Conservation (phyloP, 2,329 filamentous ascomycete genomes). For the Ophiostoma triangulosporum region DNA sequence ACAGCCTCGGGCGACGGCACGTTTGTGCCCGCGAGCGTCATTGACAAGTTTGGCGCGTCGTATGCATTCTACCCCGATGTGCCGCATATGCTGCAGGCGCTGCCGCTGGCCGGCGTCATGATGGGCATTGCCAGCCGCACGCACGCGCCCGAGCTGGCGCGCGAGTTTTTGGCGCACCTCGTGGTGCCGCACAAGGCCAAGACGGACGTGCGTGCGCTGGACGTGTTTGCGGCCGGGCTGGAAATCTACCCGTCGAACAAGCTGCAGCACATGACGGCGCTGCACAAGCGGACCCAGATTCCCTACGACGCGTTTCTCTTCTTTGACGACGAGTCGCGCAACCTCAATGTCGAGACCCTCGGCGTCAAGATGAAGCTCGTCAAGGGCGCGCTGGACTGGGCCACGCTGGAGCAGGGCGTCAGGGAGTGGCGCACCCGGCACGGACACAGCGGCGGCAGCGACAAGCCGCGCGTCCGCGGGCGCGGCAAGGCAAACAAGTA, state of each 20-base stretch:
- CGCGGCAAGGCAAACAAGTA: background rate
- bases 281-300: conserved; percentile 59
- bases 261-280: conserved; percentile 65
- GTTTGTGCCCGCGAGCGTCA: conserved; percentile 16
- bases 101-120: conserved; percentile 31
- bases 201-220: conserved; percentile 28
- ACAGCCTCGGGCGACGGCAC: conserved; percentile 28
- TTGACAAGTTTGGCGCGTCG: conserved; percentile 47
- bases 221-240: conserved; percentile 45
- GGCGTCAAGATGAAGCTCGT: conserved; percentile 80
- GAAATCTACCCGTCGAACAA: conserved; percentile 70
- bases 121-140: conserved; percentile 74
- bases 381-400: conserved; percentile 60
- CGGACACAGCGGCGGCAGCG: conserved; percentile 46
- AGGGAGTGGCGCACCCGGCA: conserved; percentile 53
- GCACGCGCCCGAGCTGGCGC: conserved; percentile 61
- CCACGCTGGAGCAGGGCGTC: conserved; percentile 68
- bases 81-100: conserved; percentile 50
- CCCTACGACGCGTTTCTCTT: conserved; percentile 79
- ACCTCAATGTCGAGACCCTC: conserved; percentile 64
- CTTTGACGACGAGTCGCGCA: conserved; percentile 84
- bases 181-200: conserved; percentile 32
- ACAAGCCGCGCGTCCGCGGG: conserved; percentile 20
- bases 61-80: conserved; percentile 62
- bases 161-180: conserved; percentile 66